phyloP scores from a whole-genome alignment of 2,329 filamentous ascomycete species.

The Didymella pinodella region DNA sequence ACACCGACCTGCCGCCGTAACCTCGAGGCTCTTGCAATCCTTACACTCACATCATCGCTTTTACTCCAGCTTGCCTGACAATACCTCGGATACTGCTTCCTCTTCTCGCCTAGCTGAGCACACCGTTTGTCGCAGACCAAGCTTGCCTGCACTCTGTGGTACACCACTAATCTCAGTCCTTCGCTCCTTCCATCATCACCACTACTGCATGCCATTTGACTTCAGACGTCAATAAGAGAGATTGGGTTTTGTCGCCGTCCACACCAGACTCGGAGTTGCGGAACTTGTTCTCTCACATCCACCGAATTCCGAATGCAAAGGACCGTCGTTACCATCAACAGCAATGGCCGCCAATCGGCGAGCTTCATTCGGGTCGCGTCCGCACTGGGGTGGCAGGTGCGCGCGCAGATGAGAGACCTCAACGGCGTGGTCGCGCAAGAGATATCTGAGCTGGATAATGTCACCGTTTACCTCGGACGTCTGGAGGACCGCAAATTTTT shows the following conservation, averaged over 20 bases:
- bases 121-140: slow-evolving; percentile 12
- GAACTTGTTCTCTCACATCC: slow-evolving; percentile 1
- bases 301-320: slow-evolving; percentile 48
- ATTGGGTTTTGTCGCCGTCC: slow-evolving; percentile 8
- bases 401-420: slow-evolving; percentile 86
- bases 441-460: slow-evolving; percentile 81
- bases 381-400: slow-evolving; percentile 91
- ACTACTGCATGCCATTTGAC: slow-evolving; percentile 28
- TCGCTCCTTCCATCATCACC: slow-evolving; percentile 13
- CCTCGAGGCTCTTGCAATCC: slow-evolving; percentile 10
- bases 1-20: slow-evolving; percentile 21
- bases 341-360: slow-evolving; percentile 92
- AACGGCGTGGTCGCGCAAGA: slow-evolving; percentile 90
- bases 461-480: slow-evolving; percentile 73
- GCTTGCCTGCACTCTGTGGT: slow-evolving; percentile 37
- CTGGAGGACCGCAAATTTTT: slow-evolving; percentile 79
- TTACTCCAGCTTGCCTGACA: slow-evolving; percentile 17
- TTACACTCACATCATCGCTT: slow-evolving; percentile 35
- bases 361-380: slow-evolving; percentile 94
- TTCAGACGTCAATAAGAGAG: not conserved
- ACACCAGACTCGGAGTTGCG: slow-evolving; percentile 5
- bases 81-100: slow-evolving; percentile 12
- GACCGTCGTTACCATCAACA: slow-evolving; percentile 94
- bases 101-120: slow-evolving; percentile 11
- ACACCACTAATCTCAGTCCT: slow-evolving; percentile 18